phyloP scores from a whole-genome alignment of 169 alveolate genomes.

The Perkinsus marinus region DNA sequence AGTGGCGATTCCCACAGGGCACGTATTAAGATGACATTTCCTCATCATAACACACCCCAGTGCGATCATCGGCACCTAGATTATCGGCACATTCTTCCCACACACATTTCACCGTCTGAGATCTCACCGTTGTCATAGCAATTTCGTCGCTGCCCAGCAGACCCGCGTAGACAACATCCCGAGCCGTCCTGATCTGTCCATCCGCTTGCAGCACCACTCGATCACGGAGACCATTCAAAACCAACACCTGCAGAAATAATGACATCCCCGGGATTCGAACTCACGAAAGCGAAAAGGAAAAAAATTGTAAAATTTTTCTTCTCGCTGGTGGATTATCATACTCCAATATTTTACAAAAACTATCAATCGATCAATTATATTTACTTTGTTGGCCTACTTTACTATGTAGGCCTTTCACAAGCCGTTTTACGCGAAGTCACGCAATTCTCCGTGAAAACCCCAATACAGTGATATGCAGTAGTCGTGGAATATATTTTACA shows the following conservation, averaged over 20 bases:
- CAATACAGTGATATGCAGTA: no score
- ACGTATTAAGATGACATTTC: conserved; percentile 54
- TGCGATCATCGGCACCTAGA: conserved; percentile 36
- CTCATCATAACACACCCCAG: conserved; percentile 63
- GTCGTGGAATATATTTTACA: no score
- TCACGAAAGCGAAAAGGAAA: background rate
- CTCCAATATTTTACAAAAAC: no score
- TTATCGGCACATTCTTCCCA: background rate
- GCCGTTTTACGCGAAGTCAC: no score
- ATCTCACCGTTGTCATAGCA: conserved; percentile 42
- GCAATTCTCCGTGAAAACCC: no score
- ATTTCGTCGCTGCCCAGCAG: conserved; percentile 54
- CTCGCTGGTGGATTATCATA: no score
- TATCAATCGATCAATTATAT: no score
- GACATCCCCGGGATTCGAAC: background rate
- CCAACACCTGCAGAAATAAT: conserved; percentile 12
- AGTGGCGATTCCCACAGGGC: conserved; percentile 62
- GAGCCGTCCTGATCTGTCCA: conserved; percentile 52
- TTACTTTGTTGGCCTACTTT: no score
- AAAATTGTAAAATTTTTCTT: no score
- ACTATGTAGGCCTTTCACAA: no score
- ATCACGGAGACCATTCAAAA: conserved; percentile 34
- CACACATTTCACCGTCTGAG: background rate
- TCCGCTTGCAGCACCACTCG: conserved; percentile 45
- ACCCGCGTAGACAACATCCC: conserved; percentile 51